These are phyloP conservation scores for Cercophora samala DNA, from an alignment of 495 filamentous ascomycete species.

Conservation along the genomic window DNA sequence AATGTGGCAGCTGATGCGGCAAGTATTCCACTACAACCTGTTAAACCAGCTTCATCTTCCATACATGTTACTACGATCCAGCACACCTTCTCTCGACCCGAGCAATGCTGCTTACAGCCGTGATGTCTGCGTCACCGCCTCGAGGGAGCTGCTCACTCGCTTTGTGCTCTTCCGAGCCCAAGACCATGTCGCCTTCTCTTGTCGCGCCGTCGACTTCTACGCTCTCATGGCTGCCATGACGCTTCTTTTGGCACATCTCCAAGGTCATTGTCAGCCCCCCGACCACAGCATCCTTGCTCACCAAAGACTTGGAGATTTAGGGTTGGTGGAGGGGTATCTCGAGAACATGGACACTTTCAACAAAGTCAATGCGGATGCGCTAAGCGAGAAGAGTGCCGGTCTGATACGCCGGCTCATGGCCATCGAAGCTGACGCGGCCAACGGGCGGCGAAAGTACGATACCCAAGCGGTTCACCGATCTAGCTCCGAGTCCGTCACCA, in stretches of 20 bases:
- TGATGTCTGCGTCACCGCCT: constrained; percentile 37
- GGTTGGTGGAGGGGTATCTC: constrained; percentile 41
- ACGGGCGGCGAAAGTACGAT: background rate
- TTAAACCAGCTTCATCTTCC: constrained; percentile 38
- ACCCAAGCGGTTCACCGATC: background rate
- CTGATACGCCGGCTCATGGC: constrained; percentile 25
- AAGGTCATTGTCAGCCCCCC: constrained; percentile 27
- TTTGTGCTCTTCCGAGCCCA: constrained; percentile 37
- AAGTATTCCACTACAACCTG: constrained; percentile 36
- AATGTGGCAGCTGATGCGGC: constrained; percentile 29
- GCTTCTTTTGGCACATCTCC: constrained; percentile 36
- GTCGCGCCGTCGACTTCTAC: constrained; percentile 40
- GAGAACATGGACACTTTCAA: constrained; percentile 33
- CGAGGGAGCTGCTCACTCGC: constrained; percentile 37
- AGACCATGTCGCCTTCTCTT: constrained; percentile 27
- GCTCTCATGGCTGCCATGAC: constrained; percentile 37
- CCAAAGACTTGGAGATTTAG: constrained; percentile 43
- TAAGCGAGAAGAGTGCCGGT: constrained; percentile 9
- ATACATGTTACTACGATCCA: constrained; percentile 29
- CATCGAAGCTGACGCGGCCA: constrained; percentile 26
- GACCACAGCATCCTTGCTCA: constrained; percentile 36
- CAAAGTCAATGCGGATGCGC: background rate
- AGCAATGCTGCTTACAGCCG: constrained; percentile 35
- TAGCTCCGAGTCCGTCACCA: constrained; percentile 1
- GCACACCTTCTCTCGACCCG: constrained; percentile 3